Percentiles rank a stretch among this genome's conserved stretches.
phyloP scores from a whole-genome alignment of 2,329 filamentous ascomycete genomes.

The Mycosphaerella sp. region DNA sequence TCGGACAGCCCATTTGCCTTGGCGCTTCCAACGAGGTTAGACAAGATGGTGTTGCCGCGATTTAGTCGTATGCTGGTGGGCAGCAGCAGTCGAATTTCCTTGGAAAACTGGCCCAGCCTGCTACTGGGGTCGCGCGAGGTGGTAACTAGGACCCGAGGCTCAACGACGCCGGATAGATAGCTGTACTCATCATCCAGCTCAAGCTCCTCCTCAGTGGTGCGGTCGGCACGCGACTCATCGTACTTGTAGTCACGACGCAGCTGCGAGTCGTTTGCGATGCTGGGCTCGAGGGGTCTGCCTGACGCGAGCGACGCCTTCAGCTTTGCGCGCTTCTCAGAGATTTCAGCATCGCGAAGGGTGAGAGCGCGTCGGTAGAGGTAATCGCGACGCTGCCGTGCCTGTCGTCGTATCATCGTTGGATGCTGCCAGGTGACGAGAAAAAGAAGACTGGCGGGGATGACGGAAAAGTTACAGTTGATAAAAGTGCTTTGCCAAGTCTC shows the following conservation, averaged over 20 bases:
- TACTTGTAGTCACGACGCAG: slow-evolving; percentile 87
- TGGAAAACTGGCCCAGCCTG: slow-evolving; percentile 80
- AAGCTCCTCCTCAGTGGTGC: slow-evolving; percentile 60
- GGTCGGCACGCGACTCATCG: slow-evolving; percentile 72
- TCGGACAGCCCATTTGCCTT: slow-evolving; percentile 76
- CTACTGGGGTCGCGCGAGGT: slow-evolving; percentile 85
- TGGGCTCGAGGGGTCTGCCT: slow-evolving; percentile 75
- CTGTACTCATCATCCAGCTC: slow-evolving; percentile 86
- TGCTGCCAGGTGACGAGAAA: slow-evolving; percentile 26
- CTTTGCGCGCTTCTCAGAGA: slow-evolving; percentile 83
- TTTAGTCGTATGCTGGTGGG: slow-evolving; percentile 86
- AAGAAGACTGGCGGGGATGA: background rate
- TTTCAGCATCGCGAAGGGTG: slow-evolving; percentile 82
- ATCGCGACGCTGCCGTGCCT: slow-evolving; percentile 72
- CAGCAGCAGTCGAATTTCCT: slow-evolving; percentile 77
- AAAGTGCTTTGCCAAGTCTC: background rate
- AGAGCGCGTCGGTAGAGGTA: slow-evolving; percentile 89
- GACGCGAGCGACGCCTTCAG: slow-evolving; percentile 80
- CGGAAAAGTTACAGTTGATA: background rate
- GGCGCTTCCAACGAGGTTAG: slow-evolving; percentile 76
- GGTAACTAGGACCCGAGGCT: slow-evolving; percentile 82
- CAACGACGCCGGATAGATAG: slow-evolving; percentile 81
- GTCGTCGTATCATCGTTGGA: slow-evolving; percentile 50
- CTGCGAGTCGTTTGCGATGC: slow-evolving; percentile 77
- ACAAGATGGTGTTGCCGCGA: slow-evolving; percentile 80